Conservation (phyloP, 139 green algal species). For the Yamagishiella unicocca region DNA sequence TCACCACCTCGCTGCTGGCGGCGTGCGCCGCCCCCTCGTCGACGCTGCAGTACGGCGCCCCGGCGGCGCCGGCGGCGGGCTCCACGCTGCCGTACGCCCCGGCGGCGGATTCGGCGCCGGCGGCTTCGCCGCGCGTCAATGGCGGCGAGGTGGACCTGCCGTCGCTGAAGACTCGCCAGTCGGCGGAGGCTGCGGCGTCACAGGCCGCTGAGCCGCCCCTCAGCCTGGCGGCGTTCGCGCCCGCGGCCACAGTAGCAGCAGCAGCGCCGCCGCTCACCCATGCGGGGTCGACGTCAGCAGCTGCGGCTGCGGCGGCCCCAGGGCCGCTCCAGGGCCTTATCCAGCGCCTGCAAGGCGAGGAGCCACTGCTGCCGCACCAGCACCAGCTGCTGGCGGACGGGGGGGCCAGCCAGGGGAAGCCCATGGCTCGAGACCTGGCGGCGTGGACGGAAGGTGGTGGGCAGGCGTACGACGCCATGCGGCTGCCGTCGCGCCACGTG, state of each 20-base stretch:
- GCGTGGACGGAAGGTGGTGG: slow-evolving; percentile 28
- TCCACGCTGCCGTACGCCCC: not conserved
- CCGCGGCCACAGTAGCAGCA: not conserved
- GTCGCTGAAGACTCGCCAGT: not conserved
- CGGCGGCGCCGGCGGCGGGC: not conserved
- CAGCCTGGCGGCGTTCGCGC: not conserved
- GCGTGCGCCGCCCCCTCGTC: not conserved
- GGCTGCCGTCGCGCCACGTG: not conserved
- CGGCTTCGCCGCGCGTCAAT: not conserved
- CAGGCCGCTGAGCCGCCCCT: not conserved
- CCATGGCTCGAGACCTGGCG: not conserved
- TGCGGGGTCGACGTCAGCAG: not conserved
- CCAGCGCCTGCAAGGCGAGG: slow-evolving; percentile 27
- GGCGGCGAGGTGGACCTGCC: slow-evolving; percentile 11
- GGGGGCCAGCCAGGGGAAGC: not conserved
- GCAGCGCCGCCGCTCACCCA: not conserved
- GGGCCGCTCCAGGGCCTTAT: slow-evolving; percentile 45
- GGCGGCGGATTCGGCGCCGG: not conserved
- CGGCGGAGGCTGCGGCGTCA: not conserved
- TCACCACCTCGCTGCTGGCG: slow-evolving; percentile 14
- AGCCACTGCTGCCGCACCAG: not conserved
- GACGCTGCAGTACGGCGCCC: not conserved
- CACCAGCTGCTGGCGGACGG: not conserved
- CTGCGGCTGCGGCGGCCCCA: not conserved
- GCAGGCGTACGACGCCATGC: slow-evolving; percentile 13